Conservation (phyloP, 371 early-diverging fungal species). For the Syncephalis fuscata region DNA sequence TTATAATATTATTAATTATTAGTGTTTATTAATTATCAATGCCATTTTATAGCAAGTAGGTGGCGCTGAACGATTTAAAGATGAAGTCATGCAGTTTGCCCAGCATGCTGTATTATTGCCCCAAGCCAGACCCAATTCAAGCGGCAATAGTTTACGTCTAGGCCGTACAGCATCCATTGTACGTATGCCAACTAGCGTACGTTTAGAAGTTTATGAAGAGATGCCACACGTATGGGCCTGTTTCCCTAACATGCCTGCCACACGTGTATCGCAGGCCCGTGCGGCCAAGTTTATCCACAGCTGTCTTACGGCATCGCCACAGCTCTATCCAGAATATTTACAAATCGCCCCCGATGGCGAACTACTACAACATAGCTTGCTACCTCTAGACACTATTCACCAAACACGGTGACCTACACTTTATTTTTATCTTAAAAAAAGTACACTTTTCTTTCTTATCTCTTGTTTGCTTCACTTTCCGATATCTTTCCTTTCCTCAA, state of each 20-base stretch:
- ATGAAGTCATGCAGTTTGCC: constrained; percentile 14
- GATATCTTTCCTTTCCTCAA: no score
- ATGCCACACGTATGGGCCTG: constrained; percentile 2
- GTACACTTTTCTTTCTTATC: no score
- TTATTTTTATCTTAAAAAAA: no score
- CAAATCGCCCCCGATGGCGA: no score
- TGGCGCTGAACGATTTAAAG: constrained; percentile 15
- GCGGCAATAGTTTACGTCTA: background rate
- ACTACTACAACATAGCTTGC: no score
- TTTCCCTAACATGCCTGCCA: background rate
- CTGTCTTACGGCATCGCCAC: no score
- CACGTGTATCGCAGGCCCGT: background rate
- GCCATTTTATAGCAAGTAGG: constrained; percentile 12
- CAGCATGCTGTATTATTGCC: constrained; percentile 11
- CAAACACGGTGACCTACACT: no score
- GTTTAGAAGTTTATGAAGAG: constrained; percentile 5
- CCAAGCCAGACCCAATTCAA: constrained; percentile 2
- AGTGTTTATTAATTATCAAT: no score
- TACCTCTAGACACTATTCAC: no score
- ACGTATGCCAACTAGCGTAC: background rate
- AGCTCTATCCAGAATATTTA: no score
- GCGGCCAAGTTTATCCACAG: background rate
- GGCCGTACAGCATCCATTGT: no score
- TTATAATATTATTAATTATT: background rate
- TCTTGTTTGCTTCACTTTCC: no score